Evolutionary conservation across 306 rosid genomes (phyloP).

Genomic region (peach (Prunus persica)): Prunus_persica_NCBIv2 NC_034010.1:28541001-28541500

Average conservation of each 20-base stretch:
- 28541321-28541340: too few species aligned
- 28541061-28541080: neutral
- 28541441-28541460: too few species aligned
- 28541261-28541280: neutral
- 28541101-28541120: neutral
- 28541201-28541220: too few species aligned
- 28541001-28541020: neutral
- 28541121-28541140: neutral
- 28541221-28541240: neutral
- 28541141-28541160: neutral
- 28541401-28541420: too few species aligned
- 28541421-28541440: too few species aligned
- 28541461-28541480: too few species aligned
- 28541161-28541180: neutral
- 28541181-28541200: neutral
- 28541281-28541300: neutral
- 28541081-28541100: constrained; percentile 1
- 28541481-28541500: too few species aligned
- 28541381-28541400: too few species aligned
- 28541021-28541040: neutral
- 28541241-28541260: neutral
- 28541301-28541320: neutral
- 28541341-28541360: too few species aligned
- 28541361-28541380: too few species aligned
- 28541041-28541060: constrained; percentile 6